These are phyloP conservation scores for Achaetomiella virescens DNA, from an alignment of 495 filamentous ascomycete genomes.

Conservation along the genomic window DNA sequence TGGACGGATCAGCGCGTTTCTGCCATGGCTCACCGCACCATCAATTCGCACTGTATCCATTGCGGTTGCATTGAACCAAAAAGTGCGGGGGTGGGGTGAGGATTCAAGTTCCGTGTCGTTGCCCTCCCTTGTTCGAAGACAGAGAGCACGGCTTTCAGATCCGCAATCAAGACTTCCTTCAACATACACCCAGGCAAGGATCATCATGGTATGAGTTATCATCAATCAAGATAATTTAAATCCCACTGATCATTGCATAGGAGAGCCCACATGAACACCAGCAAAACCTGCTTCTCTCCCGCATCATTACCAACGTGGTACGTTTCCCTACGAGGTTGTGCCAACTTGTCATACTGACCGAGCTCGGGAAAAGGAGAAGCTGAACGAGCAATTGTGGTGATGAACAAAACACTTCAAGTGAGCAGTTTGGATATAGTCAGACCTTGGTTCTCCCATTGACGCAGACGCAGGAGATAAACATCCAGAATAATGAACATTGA, in stretches of 20 bases:
- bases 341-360: neutral
- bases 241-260: constrained; percentile 37
- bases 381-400: constrained; percentile 89
- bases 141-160: neutral
- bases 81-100: constrained; percentile 4
- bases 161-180: neutral
- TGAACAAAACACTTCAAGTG: constrained; percentile 90
- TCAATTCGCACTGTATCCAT: constrained; percentile 14
- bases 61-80: neutral
- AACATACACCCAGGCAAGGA: neutral
- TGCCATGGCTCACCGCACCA: constrained; percentile 23
- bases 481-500: constrained; percentile 98
- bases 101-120: neutral
- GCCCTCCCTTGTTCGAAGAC: neutral
- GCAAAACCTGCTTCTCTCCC: constrained; percentile 84
- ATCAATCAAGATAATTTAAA: neutral
- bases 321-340: neutral
- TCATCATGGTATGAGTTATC: neutral
- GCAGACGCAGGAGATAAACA: constrained; percentile 78
- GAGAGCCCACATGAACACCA: constrained; percentile 97
- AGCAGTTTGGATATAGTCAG: neutral
- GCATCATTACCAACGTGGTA: constrained; percentile 97
- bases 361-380: constrained; percentile 66
- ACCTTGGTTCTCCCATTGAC: constrained; percentile 3
- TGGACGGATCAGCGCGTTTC: neutral